A percentile compares a stretch with the other conserved stretches of the same genome.
Evolutionary conservation across 257 asterid genomes (phyloP).

Genomic region (Primulina huaijiensis): DNA sequence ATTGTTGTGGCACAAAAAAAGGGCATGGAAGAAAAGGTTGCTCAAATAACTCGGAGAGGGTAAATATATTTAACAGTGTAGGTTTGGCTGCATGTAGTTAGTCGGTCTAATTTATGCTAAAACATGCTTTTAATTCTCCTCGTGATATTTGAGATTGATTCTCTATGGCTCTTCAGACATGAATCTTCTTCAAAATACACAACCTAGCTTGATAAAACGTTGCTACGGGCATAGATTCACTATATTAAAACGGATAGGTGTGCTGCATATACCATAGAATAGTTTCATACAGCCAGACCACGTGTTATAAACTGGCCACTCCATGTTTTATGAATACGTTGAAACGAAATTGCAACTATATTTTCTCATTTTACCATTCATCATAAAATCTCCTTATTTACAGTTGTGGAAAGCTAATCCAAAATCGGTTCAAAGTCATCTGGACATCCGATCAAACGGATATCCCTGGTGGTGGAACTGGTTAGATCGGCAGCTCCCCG

Average conservation of each 20-base stretch:
- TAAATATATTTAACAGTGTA: too few relatives aligned
- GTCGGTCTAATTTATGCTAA: too few relatives aligned
- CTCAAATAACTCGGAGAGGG: background rate
- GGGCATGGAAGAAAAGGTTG: background rate
- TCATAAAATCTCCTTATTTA: constrained; percentile 1
- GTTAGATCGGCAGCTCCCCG: constrained; percentile 73
- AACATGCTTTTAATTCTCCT: too few relatives aligned
- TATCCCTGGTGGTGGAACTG: constrained; percentile 99
- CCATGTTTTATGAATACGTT: background rate
- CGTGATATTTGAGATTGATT: too few relatives aligned
- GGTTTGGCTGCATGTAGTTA: too few relatives aligned
- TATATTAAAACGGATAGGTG: too few relatives aligned
- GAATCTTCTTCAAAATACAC: too few relatives aligned
- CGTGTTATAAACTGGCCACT: background rate
- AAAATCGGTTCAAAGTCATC: constrained; percentile 37
- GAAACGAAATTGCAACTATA: background rate
- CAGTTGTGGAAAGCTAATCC: constrained; percentile 73
- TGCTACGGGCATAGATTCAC: too few relatives aligned
- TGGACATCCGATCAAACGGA: constrained; percentile 53
- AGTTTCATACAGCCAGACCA: background rate
- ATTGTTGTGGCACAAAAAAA: background rate
- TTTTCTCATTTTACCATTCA: background rate
- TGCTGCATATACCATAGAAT: background rate
- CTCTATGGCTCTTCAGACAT: too few relatives aligned
- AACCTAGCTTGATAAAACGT: too few relatives aligned